Conservation (phyloP, 108 stramenopile genomes). For the Nitzschia putrida region DNA sequence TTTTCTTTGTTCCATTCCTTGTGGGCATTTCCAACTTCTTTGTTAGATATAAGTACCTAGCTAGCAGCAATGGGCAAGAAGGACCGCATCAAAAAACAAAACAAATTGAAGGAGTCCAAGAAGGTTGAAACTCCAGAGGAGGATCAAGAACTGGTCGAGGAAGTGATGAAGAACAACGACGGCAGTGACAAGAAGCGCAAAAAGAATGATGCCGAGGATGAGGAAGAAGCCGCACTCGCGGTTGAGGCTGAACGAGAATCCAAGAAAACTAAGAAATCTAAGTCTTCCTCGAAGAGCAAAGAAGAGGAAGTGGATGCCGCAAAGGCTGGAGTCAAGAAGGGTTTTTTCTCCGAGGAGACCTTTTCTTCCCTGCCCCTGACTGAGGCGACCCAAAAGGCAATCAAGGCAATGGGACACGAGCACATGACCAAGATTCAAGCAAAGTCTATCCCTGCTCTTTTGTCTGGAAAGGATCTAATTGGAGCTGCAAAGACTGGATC, state of each 20-base stretch:
- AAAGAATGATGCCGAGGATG: constrained; percentile 16
- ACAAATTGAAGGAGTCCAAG: constrained; percentile 22
- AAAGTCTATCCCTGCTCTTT: constrained; percentile 90
- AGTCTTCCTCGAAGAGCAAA: constrained; percentile 10
- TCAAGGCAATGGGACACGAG: constrained; percentile 63
- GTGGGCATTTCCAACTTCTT: too few species aligned
- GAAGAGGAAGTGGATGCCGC: neutral
- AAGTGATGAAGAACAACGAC: neutral
- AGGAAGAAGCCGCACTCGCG: neutral
- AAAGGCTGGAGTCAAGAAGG: constrained; percentile 31
- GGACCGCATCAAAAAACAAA: constrained; percentile 21
- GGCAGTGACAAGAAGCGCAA: constrained; percentile 2
- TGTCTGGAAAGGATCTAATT: constrained; percentile 94
- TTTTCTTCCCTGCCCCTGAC: constrained; percentile 92
- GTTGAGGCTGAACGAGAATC: constrained; percentile 5
- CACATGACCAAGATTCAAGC: constrained; percentile 96
- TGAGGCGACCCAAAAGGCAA: constrained; percentile 78
- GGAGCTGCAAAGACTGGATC: constrained; percentile 98
- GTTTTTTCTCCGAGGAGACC: constrained; percentile 54
- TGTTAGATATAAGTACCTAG: too few species aligned
- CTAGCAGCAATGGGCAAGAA: constrained; percentile 22
- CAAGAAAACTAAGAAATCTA: constrained; percentile 36
- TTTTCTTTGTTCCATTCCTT: too few species aligned
- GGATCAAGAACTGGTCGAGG: constrained; percentile 17
- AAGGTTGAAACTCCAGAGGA: constrained; percentile 17